These are phyloP conservation scores for Neobulgaria alba DNA, from an alignment of 2,329 filamentous ascomycete genomes.

Conservation along the genomic window DNA sequence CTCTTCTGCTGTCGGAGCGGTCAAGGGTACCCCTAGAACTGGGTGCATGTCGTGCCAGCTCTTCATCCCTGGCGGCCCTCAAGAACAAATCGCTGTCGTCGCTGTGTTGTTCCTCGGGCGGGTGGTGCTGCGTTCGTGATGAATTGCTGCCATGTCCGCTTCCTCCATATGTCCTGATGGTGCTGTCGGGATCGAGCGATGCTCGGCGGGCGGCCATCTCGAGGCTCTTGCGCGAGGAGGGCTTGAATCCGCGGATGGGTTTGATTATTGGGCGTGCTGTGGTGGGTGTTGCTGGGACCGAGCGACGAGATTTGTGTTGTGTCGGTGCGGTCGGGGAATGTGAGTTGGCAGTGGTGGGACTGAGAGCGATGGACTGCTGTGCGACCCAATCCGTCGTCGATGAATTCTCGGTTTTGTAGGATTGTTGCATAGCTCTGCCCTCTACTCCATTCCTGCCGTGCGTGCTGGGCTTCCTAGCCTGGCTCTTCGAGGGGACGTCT, in stretches of 20 bases:
- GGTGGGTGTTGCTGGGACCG: slow-evolving; percentile 3
- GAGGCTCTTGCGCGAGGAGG: slow-evolving; percentile 18
- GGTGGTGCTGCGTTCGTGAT: slow-evolving; percentile 6
- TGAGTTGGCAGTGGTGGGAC: slow-evolving; percentile 1
- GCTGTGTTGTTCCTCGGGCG: slow-evolving; percentile 23
- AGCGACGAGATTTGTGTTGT: slow-evolving; percentile 6
- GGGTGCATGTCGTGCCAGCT: slow-evolving; percentile 14
- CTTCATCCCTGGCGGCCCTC: slow-evolving; percentile 26
- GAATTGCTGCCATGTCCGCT: slow-evolving; percentile 10
- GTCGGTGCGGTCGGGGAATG: slow-evolving; percentile 5
- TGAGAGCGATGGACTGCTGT: slow-evolving; percentile 16
- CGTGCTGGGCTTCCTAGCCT: slow-evolving; percentile 3
- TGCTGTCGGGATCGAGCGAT: slow-evolving; percentile 22
- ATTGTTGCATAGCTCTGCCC: slow-evolving; percentile 20
- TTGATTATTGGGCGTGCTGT: slow-evolving; percentile 18
- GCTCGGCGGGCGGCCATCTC: slow-evolving; percentile 20
- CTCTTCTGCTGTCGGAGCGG: slow-evolving; percentile 19
- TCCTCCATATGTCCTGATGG: slow-evolving; percentile 22
- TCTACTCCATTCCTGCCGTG: slow-evolving; percentile 13
- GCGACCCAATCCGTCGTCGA: slow-evolving; percentile 25
- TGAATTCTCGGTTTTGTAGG: slow-evolving; percentile 15
- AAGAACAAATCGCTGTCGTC: slow-evolving; percentile 29
- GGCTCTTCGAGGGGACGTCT: neutral
- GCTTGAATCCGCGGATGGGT: slow-evolving; percentile 25
- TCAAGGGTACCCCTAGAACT: slow-evolving; percentile 5